These are phyloP conservation scores for Arabidopsis arenosa DNA, from an alignment of 345 rosid genomes.

Conservation along the genomic window DNA sequence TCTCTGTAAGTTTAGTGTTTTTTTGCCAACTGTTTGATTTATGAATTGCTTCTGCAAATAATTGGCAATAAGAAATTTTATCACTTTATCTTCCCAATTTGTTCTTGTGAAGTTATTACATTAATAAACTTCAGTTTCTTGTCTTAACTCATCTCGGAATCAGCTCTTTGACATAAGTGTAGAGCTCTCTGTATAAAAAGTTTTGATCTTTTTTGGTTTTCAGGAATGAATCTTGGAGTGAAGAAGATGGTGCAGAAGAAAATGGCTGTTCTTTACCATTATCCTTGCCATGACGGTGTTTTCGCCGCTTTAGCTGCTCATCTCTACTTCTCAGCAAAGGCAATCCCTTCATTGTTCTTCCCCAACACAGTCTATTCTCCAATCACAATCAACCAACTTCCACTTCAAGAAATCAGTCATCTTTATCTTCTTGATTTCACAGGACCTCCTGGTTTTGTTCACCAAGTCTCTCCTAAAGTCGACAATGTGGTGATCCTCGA, in stretches of 20 bases:
- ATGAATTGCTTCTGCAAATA: too few species aligned
- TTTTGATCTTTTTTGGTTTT: neutral
- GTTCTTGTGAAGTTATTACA: too few species aligned
- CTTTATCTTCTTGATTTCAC: slow-evolving; percentile 79
- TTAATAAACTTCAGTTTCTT: too few species aligned
- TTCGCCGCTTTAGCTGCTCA: slow-evolving; percentile 80
- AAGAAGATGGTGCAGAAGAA: slow-evolving; percentile 49
- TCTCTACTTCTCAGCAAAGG: slow-evolving; percentile 64
- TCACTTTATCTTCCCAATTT: too few species aligned
- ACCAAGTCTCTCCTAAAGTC: slow-evolving; percentile 56
- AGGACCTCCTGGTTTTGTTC: slow-evolving; percentile 68
- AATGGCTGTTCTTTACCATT: slow-evolving; percentile 71
- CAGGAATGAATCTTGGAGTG: slow-evolving; percentile 38
- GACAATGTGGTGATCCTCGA: slow-evolving; percentile 62
- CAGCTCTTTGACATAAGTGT: too few species aligned
- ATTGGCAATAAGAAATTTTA: too few species aligned
- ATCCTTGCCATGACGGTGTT: slow-evolving; percentile 83
- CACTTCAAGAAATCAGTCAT: slow-evolving; percentile 58
- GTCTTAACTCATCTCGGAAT: too few species aligned
- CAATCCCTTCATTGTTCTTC: slow-evolving; percentile 58
- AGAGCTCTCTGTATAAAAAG: too few species aligned
- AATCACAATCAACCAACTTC: slow-evolving; percentile 57
- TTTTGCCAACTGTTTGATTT: too few species aligned
- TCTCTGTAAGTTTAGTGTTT: neutral
- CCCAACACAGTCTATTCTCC: slow-evolving; percentile 78